Conservation (phyloP, 495 filamentous ascomycete species). For the Daldinia caldariorum region DNA sequence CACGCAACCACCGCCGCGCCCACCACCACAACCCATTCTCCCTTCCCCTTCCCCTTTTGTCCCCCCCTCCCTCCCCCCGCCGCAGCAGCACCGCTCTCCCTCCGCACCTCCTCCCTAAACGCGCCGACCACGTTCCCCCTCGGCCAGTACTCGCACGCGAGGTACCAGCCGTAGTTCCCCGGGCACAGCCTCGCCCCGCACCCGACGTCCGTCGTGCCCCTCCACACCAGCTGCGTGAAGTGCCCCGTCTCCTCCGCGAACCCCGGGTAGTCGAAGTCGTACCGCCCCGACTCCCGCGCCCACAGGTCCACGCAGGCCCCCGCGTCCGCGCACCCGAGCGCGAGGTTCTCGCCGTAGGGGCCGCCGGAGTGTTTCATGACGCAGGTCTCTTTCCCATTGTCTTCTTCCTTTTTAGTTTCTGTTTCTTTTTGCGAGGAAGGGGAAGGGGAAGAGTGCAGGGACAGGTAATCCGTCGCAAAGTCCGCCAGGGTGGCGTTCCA, state of each 20-base stretch:
- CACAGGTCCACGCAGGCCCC: conserved; percentile 70
- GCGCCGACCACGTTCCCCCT: conserved; percentile 75
- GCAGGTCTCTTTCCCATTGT: too few species aligned
- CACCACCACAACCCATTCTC: conserved; percentile 2
- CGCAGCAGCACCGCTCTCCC: conserved; percentile 17
- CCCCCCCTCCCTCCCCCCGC: not conserved
- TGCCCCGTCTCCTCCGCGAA: conserved; percentile 78
- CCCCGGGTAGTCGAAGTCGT: conserved; percentile 64
- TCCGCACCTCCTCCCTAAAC: conserved; percentile 62
- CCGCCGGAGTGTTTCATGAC: conserved; percentile 68
- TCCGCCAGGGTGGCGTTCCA: conserved; percentile 74
- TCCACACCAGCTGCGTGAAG: conserved; percentile 89
- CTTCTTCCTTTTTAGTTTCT: too few species aligned
- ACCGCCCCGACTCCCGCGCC: conserved; percentile 69
- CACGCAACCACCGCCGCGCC: conserved; percentile 8
- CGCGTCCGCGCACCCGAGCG: conserved; percentile 70
- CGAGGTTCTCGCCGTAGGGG: conserved; percentile 82
- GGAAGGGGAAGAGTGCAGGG: conserved; percentile 52
- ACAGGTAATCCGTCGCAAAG: conserved; percentile 61
- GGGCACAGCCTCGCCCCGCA: conserved; percentile 71
- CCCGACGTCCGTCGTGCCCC: conserved; percentile 71
- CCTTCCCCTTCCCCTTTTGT: not conserved
- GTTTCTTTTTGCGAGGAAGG: not conserved
- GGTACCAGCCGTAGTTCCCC: conserved; percentile 69
- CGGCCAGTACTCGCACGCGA: conserved; percentile 85